Conservation (phyloP, 805 yeast species). For the Sugiyamaella qingdaonensis region DNA sequence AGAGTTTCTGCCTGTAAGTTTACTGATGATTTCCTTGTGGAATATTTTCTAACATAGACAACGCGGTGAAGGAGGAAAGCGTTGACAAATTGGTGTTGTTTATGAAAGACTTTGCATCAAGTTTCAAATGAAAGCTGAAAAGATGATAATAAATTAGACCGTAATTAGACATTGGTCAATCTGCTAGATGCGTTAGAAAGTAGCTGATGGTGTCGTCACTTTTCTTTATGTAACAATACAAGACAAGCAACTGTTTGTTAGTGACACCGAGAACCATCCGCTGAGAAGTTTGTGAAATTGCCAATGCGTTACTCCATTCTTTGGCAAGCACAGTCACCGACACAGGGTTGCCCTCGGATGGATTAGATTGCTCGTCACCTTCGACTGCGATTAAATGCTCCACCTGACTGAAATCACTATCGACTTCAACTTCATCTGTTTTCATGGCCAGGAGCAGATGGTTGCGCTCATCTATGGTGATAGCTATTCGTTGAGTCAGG, state of each 20-base stretch:
- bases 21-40: not conserved
- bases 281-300: slow-evolving; percentile 16
- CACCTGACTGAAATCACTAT: not conserved
- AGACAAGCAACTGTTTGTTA: slow-evolving; percentile 18
- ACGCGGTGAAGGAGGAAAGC: slow-evolving; percentile 69
- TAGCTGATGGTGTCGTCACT: slow-evolving; percentile 21
- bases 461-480: slow-evolving; percentile 23
- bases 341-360: slow-evolving; percentile 1
- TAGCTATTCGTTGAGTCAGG: slow-evolving; percentile 21
- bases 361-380: not conserved
- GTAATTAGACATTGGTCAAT: slow-evolving; percentile 2
- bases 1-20: slow-evolving; percentile 68
- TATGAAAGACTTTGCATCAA: slow-evolving; percentile 50
- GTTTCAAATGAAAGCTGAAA: not conserved
- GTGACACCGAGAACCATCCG: slow-evolving; percentile 23
- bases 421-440: not conserved
- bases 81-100: slow-evolving; percentile 54
- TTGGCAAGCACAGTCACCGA: slow-evolving; percentile 20
- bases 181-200: slow-evolving; percentile 19
- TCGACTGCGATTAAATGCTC: not conserved
- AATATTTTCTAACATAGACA: slow-evolving; percentile 38
- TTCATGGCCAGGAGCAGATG: not conserved
- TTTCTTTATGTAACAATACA: slow-evolving; percentile 20
- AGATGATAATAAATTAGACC: slow-evolving; percentile 1
- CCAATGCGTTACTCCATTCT: slow-evolving; percentile 25